These are phyloP conservation scores for Acorus gramineus DNA, from an alignment of 106 monocot genomes.

Conservation along the genomic window DNA sequence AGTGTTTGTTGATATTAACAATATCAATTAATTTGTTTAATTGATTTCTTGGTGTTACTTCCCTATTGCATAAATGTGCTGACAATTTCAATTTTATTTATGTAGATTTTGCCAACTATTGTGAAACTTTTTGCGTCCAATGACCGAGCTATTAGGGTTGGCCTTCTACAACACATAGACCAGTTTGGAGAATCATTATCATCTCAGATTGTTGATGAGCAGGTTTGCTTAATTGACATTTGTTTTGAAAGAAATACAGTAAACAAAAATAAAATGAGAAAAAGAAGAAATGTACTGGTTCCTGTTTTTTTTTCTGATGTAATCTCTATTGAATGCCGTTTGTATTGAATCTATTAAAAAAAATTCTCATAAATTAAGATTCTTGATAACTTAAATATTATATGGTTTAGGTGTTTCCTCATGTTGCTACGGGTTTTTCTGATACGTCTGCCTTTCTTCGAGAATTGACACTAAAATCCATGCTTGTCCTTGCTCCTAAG, in stretches of 20 bases:
- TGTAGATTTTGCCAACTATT: constrained; percentile 74
- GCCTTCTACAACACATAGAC: constrained; percentile 92
- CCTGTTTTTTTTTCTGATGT: too few relatives aligned
- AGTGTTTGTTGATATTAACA: neutral
- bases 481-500: constrained; percentile 92
- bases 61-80: neutral
- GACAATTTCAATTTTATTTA: constrained; percentile 1
- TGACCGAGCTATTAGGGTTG: constrained; percentile 90
- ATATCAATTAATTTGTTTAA: too few relatives aligned
- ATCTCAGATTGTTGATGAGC: constrained; percentile 88
- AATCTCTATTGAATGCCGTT: too few relatives aligned
- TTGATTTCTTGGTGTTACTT: too few relatives aligned
- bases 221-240: constrained; percentile 19
- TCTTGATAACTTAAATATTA: neutral
- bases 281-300: too few relatives aligned
- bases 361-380: too few relatives aligned
- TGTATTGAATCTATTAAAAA: too few relatives aligned
- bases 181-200: constrained; percentile 94
- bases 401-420: constrained; percentile 61
- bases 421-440: constrained; percentile 93
- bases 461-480: constrained; percentile 89
- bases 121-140: constrained; percentile 93
- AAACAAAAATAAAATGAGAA: too few relatives aligned
- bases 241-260: too few relatives aligned
- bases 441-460: constrained; percentile 98